phyloP scores from a whole-genome alignment of 106 monocot species.

The Dendrobium huoshanense region DNA sequence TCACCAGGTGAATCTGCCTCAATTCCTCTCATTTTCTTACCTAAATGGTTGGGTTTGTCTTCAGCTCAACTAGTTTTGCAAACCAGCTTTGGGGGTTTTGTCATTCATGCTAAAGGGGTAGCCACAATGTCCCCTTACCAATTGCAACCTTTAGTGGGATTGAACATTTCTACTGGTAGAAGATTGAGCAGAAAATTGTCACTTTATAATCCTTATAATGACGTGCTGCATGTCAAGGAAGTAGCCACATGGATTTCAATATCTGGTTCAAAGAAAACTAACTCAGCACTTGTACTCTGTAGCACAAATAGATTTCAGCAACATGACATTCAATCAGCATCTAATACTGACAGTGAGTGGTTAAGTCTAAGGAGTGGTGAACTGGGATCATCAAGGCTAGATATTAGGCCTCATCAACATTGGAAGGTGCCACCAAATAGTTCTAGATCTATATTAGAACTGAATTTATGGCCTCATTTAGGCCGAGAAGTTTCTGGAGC shows the following conservation, averaged over 20 bases:
- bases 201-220: slow-evolving; percentile 62
- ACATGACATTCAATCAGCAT: neutral
- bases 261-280: slow-evolving; percentile 15
- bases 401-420: slow-evolving; percentile 34
- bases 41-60: slow-evolving; percentile 49
- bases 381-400: slow-evolving; percentile 19
- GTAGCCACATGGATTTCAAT: slow-evolving; percentile 45
- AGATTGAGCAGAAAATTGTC: slow-evolving; percentile 36
- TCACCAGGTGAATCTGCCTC: slow-evolving; percentile 47
- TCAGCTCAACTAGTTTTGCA: slow-evolving; percentile 78
- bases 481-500: slow-evolving; percentile 50
- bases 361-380: slow-evolving; percentile 11
- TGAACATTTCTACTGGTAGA: slow-evolving; percentile 27
- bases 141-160: slow-evolving; percentile 33
- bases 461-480: slow-evolving; percentile 29
- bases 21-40: slow-evolving; percentile 66
- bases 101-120: slow-evolving; percentile 56
- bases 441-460: slow-evolving; percentile 31
- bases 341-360: slow-evolving; percentile 13
- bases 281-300: slow-evolving; percentile 39
- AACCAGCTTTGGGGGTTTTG: slow-evolving; percentile 79
- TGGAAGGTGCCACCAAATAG: slow-evolving; percentile 48
- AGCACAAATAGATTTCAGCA: slow-evolving; percentile 13
- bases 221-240: slow-evolving; percentile 56
- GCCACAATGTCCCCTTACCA: slow-evolving; percentile 47